Percentiles rank a stretch among this genome's conserved stretches.
Evolutionary conservation across 768 basidiomycete species (phyloP).

Genomic region (Boletellus emodensis): DNA sequence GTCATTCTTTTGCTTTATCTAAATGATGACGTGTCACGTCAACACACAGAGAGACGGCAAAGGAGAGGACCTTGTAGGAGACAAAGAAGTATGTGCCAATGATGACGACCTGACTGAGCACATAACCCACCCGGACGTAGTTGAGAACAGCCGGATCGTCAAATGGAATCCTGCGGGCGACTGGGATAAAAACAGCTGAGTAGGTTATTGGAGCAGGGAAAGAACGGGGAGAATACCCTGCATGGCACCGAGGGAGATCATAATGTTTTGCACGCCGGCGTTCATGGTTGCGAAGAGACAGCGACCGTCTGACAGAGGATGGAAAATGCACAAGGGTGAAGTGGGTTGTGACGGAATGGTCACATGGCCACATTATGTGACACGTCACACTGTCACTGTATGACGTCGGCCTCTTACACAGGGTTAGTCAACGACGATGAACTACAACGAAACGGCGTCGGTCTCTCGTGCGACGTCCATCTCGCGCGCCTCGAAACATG

Average conservation of each 20-base stretch:
- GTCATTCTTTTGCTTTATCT: slow-evolving; percentile 97
- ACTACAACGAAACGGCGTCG: slow-evolving; percentile 44
- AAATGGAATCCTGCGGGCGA: slow-evolving; percentile 88
- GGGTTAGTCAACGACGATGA: slow-evolving; percentile 18
- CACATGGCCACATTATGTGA: background rate
- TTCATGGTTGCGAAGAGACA: slow-evolving; percentile 49
- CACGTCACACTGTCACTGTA: slow-evolving; percentile 15
- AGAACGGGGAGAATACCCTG: slow-evolving; percentile 49
- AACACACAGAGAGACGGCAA: background rate
- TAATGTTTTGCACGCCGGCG: slow-evolving; percentile 73
- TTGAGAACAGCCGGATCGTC: slow-evolving; percentile 79
- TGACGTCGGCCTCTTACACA: slow-evolving; percentile 18
- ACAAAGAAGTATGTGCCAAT: slow-evolving; percentile 78
- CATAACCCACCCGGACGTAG: slow-evolving; percentile 84
- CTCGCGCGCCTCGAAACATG: slow-evolving; percentile 59
- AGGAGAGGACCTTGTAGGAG: slow-evolving; percentile 53
- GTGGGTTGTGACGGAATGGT: background rate
- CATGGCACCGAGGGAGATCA: slow-evolving; percentile 92
- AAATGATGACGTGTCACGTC: slow-evolving; percentile 17
- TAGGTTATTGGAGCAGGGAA: background rate
- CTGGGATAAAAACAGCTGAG: slow-evolving; percentile 36
- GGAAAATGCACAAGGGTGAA: background rate
- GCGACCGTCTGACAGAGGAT: slow-evolving; percentile 11
- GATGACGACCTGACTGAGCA: slow-evolving; percentile 65
- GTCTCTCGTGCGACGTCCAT: slow-evolving; percentile 70